Evolutionary conservation across 805 yeast species (phyloP), one percentile per base, ranked within the genome.

Genomic region (Suhomyces vadensis): DNA sequence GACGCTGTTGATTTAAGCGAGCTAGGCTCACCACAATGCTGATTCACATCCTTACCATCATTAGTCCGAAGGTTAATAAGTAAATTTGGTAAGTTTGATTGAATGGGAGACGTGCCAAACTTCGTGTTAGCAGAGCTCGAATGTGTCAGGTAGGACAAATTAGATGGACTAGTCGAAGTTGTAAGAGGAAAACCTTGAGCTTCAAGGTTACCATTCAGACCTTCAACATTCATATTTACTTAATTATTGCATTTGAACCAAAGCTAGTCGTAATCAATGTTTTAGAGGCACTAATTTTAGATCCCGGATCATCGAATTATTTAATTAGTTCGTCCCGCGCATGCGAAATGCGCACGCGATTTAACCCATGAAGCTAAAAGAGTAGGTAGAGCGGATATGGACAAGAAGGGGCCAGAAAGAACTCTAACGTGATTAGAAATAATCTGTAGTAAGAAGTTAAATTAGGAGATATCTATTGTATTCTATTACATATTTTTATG

Each of bases 41-140:
- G 16, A 7, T 23, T 10, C 4, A 31, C 38, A n/a, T 26, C 43
- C 13, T 44, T 44, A 9, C 40, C 31, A 11, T 58, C 64, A 33
- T 55, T 56, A 6, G 59, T 41, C 9, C 68, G 49, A 24, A 62
- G 50, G 35, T 51, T 54, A 29, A 38, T 56, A 35, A 58, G 53
- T 23, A 61, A 41, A 9, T 48, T 37, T 4, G 68, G 58, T 25
- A 63, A 45, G 27, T 46, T 46, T 2, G 65, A 58, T 47, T 49
- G 60, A 8, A 63, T 52, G 16, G 65, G 64, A 10, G 58, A 52
- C 11, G 40, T 33, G 37, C 23, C 26, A n/a, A n/a, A n/a, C n/a
- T n/a, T n/a, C n/a, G n/a, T n/a, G n/a, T n/a, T n/a, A 10, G 26
- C 26, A 8, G 7, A 8, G 26, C 7, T 24, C 9, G 26, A 10